phyloP scores from a whole-genome alignment of 306 rosid species.

The Parietaria judaica region DNA sequence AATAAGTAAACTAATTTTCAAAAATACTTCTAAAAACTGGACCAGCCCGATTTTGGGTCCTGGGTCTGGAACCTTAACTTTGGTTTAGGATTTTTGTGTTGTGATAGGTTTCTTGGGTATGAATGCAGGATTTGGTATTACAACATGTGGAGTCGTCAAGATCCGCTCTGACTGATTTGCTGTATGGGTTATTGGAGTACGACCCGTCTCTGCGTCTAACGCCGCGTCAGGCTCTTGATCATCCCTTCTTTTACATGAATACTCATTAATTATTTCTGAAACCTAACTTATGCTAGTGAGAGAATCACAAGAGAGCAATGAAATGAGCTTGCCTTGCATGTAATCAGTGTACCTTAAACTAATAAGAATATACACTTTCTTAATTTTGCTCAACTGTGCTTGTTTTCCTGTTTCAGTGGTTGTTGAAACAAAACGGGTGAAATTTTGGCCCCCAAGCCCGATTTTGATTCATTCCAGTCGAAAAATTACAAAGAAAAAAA shows the following conservation, averaged over 20 bases:
- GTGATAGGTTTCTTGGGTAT: too few species aligned
- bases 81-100: neutral
- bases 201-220: conserved; percentile 69
- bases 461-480: too few species aligned
- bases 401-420: too few species aligned
- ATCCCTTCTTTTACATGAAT: conserved; percentile 63
- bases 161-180: conserved; percentile 36
- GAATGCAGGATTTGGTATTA: conserved; percentile 49
- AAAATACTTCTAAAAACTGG: too few species aligned
- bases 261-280: neutral
- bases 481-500: too few species aligned
- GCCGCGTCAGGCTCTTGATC: conserved; percentile 72
- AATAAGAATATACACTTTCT: too few species aligned
- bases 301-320: neutral
- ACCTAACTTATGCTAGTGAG: neutral
- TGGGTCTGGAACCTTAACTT: too few species aligned
- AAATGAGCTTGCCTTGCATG: neutral
- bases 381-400: too few species aligned
- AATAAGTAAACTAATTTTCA: too few species aligned
- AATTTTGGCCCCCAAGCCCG: too few species aligned
- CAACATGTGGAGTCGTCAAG: conserved; percentile 40
- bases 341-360: neutral
- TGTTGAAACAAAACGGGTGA: too few species aligned
- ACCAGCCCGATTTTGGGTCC: too few species aligned
- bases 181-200: conserved; percentile 53